Evolutionary conservation across 1,284 basidiomycete species (phyloP), one percentile per base, ranked within the genome.

Genomic region (Malassezia yamatoensis): DNA sequence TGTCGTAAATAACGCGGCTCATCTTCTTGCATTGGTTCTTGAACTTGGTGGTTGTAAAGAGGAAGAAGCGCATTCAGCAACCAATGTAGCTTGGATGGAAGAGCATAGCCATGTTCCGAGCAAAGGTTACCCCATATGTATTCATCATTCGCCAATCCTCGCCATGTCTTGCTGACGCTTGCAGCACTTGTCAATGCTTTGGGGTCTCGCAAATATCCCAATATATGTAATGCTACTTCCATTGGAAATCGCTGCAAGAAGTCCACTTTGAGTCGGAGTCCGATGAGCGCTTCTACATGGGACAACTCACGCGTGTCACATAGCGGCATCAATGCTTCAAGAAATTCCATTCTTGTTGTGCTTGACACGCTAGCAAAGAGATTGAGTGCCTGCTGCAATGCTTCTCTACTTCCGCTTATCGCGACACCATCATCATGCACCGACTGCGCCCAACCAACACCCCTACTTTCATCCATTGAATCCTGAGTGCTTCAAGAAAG

Each of bases 81-180:
- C 55, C 55, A 58, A 15, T 35, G 50, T 5, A 53, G 45, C 18
- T 47, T 46, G 29, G 45, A 13, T n/a, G 33, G 49, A 8, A 51
- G 49, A 42, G 52, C 48, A 20, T 40, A 70, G 53, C 51, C 60
- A 51, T 71, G 60, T 47, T 65, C 67, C 41, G 80, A 76, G 69
- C 87, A 90, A 83, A 94, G 83, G 20, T 80, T 74, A 74, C 83
- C 84, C 93, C 91, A 96, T 3, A 88, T 79, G 58, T 79, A 80
- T 64, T 94, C 89, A 68, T 93, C 90, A 53, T 81, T 79, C n/a
- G 86, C 80, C 4, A 96, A 80, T 10, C 77, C 78, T 42, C 82
- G 77, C 93, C 93, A 96, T 55, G 81, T 81, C 47, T 80, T 79
- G 63, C 83, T 87, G 24, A 96, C 91, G 46, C 81, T 80, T 40